A percentile compares a stretch with the other conserved stretches of the same genome.
Conservation (phyloP, 768 basidiomycete genomes). For the Hericium erinaceus region DNA sequence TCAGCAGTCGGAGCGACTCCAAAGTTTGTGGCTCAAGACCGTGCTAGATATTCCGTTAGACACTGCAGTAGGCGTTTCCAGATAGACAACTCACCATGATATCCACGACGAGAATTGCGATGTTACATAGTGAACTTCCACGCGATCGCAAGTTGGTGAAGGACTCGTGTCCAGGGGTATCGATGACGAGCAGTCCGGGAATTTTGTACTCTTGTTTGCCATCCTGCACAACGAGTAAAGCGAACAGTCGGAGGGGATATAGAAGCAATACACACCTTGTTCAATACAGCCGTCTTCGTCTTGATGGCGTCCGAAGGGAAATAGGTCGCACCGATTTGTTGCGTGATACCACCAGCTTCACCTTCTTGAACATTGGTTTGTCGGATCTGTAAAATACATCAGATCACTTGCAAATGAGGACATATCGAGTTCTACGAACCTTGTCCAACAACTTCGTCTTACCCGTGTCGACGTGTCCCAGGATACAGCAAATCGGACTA, state of each 20-base stretch:
- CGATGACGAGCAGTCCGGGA: slow-evolving; percentile 91
- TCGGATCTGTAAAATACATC: slow-evolving; percentile 60
- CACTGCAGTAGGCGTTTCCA: background rate
- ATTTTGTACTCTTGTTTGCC: slow-evolving; percentile 88
- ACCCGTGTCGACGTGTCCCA: slow-evolving; percentile 99
- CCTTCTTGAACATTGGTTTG: slow-evolving; percentile 99
- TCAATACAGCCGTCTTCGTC: slow-evolving; percentile 89
- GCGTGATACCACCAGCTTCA: slow-evolving; percentile 99
- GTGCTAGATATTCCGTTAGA: slow-evolving; percentile 47
- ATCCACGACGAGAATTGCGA: slow-evolving; percentile 97
- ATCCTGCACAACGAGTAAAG: slow-evolving; percentile 35
- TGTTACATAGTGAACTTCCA: slow-evolving; percentile 96
- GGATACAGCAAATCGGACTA: slow-evolving; percentile 96
- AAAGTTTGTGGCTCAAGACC: slow-evolving; percentile 97
- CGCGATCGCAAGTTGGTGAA: slow-evolving; percentile 95
- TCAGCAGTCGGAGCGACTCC: slow-evolving; percentile 86
- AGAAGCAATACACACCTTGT: slow-evolving; percentile 43
- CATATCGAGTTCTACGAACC: slow-evolving; percentile 32
- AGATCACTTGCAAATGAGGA: background rate
- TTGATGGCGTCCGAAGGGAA: slow-evolving; percentile 95
- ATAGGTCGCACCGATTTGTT: slow-evolving; percentile 99
- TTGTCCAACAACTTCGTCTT: slow-evolving; percentile 98
- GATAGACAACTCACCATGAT: slow-evolving; percentile 60
- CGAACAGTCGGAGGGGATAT: slow-evolving; percentile 1
- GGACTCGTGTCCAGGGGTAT: slow-evolving; percentile 98